Evolutionary conservation across 805 yeast species (phyloP).

Genomic region (Hanseniaspora taiwanica): DNA sequence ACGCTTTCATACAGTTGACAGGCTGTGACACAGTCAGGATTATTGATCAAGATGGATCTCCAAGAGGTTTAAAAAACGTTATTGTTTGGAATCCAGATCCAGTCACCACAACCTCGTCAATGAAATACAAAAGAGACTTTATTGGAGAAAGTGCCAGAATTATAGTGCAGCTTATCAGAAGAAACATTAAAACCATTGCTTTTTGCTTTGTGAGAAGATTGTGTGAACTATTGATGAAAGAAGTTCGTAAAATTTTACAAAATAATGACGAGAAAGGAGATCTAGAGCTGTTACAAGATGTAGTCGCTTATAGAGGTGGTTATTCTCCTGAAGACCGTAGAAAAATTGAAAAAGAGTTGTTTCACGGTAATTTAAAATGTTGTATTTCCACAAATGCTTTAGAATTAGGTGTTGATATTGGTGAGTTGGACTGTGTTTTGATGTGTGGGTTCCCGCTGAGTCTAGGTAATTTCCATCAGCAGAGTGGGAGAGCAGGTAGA

Average conservation of each 20-base stretch:
- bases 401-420: slow-evolving; percentile 91
- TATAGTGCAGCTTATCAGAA: slow-evolving; percentile 48
- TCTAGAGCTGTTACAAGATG: slow-evolving; percentile 39
- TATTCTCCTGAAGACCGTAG: slow-evolving; percentile 79
- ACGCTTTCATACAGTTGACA: slow-evolving; percentile 62
- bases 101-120: slow-evolving; percentile 31
- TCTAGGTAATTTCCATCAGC: slow-evolving; percentile 81
- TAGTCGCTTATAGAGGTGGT: slow-evolving; percentile 93
- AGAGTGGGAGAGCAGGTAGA: slow-evolving; percentile 95
- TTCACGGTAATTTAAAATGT: slow-evolving; percentile 70
- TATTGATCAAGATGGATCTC: slow-evolving; percentile 74
- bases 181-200: slow-evolving; percentile 68
- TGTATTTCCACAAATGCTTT: slow-evolving; percentile 91
- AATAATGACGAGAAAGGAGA: slow-evolving; percentile 28
- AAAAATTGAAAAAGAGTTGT: slow-evolving; percentile 80
- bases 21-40: slow-evolving; percentile 35
- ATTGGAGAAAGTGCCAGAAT: slow-evolving; percentile 67
- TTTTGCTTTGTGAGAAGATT: slow-evolving; percentile 79
- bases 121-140: slow-evolving; percentile 46
- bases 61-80: slow-evolving; percentile 61
- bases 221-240: slow-evolving; percentile 81
- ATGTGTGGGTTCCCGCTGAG: slow-evolving; percentile 90
- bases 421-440: slow-evolving; percentile 81
- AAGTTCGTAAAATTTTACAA: slow-evolving; percentile 35
- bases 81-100: slow-evolving; percentile 80